phyloP scores from a whole-genome alignment of 2,329 filamentous ascomycete genomes.

The Nakataea oryzae region DNA sequence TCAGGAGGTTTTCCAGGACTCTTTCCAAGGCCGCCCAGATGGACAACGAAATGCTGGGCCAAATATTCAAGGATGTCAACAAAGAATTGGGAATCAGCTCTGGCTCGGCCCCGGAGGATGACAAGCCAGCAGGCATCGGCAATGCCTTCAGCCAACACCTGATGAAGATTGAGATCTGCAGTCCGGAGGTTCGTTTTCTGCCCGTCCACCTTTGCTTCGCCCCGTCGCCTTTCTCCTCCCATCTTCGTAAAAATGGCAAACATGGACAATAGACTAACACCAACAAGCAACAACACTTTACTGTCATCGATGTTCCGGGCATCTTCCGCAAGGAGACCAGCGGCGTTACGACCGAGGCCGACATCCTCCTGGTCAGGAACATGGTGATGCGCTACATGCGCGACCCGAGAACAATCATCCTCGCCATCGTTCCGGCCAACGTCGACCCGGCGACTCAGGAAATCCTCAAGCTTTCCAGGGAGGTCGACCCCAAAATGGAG shows the following conservation, averaged over 20 bases:
- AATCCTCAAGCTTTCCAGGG: conserved; percentile 24
- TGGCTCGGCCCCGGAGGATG: not conserved
- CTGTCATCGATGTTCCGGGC: conserved; percentile 43
- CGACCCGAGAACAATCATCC: conserved; percentile 38
- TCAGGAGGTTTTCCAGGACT: conserved; percentile 6
- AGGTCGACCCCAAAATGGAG: conserved; percentile 26
- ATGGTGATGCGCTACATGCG: conserved; percentile 38
- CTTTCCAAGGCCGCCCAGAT: conserved; percentile 4
- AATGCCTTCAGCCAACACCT: conserved; percentile 34
- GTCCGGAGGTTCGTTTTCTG: conserved; percentile 22
- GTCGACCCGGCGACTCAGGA: conserved; percentile 27
- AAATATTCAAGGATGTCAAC: conserved; percentile 26
- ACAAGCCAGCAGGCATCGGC: not conserved
- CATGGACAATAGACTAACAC: not conserved
- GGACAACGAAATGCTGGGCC: not conserved
- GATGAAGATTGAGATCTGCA: conserved; percentile 31
- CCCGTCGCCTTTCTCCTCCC: too few species aligned
- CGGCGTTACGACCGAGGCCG: conserved; percentile 30
- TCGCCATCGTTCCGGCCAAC: conserved; percentile 30
- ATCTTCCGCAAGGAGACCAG: conserved; percentile 31
- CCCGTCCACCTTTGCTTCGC: not conserved
- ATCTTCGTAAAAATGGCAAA: not conserved
- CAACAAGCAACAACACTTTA: conserved; percentile 30
- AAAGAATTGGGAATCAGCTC: not conserved
- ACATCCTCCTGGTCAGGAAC: conserved; percentile 31